phyloP scores from a whole-genome alignment of 495 filamentous ascomycete genomes.

The Penicillium chermesinum region DNA sequence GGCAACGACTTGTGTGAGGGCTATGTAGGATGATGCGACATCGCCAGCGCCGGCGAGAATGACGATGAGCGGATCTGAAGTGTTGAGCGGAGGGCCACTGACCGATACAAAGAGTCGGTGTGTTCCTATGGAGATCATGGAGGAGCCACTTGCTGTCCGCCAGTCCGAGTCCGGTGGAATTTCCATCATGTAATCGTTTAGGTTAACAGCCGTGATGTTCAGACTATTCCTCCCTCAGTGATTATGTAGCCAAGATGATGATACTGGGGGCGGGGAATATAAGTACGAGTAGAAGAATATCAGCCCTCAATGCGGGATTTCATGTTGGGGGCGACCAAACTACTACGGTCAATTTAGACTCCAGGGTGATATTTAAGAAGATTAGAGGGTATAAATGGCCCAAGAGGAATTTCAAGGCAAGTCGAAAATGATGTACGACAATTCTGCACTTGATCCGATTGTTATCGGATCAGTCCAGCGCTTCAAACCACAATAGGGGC shows the following conservation, averaged over 20 bases:
- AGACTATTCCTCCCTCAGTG: too few relatives aligned
- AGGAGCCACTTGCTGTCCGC: slow-evolving; percentile 2
- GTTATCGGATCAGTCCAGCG: too few relatives aligned
- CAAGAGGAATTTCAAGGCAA: too few relatives aligned
- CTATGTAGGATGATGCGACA: slow-evolving; percentile 38
- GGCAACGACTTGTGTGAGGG: slow-evolving; percentile 29
- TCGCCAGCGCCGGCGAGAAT: slow-evolving; percentile 44
- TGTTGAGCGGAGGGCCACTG: slow-evolving; percentile 16
- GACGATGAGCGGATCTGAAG: slow-evolving; percentile 33
- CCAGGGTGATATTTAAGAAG: too few relatives aligned
- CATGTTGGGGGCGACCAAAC: neutral
- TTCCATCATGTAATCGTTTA: slow-evolving; percentile 1
- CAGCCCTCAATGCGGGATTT: neutral
- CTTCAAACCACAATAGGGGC: too few relatives aligned
- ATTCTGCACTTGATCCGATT: too few relatives aligned
- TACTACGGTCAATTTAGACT: too few relatives aligned
- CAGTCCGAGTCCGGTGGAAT: neutral
- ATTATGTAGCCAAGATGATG: neutral
- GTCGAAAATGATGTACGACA: too few relatives aligned
- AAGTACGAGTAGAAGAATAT: neutral
- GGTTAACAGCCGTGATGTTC: neutral
- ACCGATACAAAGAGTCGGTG: slow-evolving; percentile 32
- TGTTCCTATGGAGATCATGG: slow-evolving; percentile 28
- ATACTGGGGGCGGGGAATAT: neutral
- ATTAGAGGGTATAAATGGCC: too few relatives aligned